Evolutionary conservation across 257 asterid genomes (phyloP), one percentile per base, ranked within the genome.

Genomic region (Striga asiatica): DNA sequence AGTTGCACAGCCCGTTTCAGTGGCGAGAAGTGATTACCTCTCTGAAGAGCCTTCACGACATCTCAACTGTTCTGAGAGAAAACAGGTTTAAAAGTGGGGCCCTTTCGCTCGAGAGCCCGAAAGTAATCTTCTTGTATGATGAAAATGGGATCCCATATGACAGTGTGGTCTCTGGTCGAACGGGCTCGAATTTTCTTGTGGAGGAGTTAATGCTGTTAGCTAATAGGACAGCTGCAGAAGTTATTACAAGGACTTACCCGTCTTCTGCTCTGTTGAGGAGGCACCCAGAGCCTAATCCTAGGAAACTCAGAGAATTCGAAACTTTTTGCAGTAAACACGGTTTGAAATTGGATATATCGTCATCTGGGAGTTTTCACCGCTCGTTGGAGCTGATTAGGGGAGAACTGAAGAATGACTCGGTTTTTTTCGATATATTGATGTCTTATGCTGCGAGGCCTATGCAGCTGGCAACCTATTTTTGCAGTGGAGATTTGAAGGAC

Each of bases 141-240:
- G 89, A 81, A 29, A 81, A 81, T 31, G 98, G 96, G 54, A 13
- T 72, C 18, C 96, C 95, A 2, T 89, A 70, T 69, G 94, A 83
- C 48, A 68, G 75, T 32, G 62, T 69, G 51, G 51, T 83, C 50
- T 54, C 74, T 51, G 75, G 71, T 22, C 74, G 62, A 34, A 72
- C 48, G 54, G 81, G 68, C 47, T 83, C 98, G 3, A 70, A 86
- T 69, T 75, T 72, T 66, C 83, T 89, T 25, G 85, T 89, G 23
- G 89, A 89, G 80, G 98, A 89, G 78, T 81, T 86, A 46, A 83
- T 80, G 96, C 80, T 86, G 62, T 72, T 89, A 71, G 98, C 98
- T 42, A 89, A 86, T 61, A 67, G 58, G 62, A 86, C 98, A 17
- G 95, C 93, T 56, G 98, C 98, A n/a, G 94, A 89, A 76, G 84